Percentiles rank a stretch among this genome's conserved stretches.
These are phyloP conservation scores for Coemansia sp. DNA, from an alignment of 192 early-diverging fungal genomes.

Conservation along the genomic window DNA sequence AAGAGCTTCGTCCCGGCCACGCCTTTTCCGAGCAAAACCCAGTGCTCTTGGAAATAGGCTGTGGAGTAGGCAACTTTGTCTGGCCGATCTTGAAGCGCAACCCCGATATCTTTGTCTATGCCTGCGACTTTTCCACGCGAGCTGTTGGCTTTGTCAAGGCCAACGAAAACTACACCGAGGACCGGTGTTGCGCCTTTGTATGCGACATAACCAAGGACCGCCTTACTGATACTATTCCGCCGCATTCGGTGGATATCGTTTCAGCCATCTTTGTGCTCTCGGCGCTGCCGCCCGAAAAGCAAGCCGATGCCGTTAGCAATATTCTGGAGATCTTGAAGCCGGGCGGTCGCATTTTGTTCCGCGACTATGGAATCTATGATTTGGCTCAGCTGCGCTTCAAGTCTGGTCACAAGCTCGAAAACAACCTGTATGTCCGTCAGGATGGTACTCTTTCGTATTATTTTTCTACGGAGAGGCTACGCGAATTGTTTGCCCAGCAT, in stretches of 20 bases:
- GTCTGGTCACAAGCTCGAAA: conserved; percentile 78
- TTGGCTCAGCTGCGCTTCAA: conserved; percentile 97
- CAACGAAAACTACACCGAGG: conserved; percentile 67
- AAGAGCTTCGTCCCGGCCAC: conserved; percentile 64
- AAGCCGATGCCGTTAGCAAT: conserved; percentile 78
- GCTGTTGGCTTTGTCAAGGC: conserved; percentile 93
- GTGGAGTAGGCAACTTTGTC: conserved; percentile 95
- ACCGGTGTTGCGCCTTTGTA: conserved; percentile 83
- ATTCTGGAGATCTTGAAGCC: conserved; percentile 81
- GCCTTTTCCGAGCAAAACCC: conserved; percentile 28
- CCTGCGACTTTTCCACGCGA: conserved; percentile 85
- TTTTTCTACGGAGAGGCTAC: conserved; percentile 68
- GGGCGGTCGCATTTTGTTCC: conserved; percentile 84
- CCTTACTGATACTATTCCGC: conserved; percentile 70
- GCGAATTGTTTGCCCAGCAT: conserved; percentile 60
- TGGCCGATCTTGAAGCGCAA: conserved; percentile 88
- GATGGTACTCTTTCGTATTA: conserved; percentile 96
- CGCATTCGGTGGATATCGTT: conserved; percentile 83
- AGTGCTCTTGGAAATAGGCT: conserved; percentile 87
- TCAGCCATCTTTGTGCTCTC: conserved; percentile 96
- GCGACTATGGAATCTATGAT: conserved; percentile 98
- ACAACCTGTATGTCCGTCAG: conserved; percentile 96
- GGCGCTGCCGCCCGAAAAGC: conserved; percentile 83
- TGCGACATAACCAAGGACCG: conserved; percentile 84
- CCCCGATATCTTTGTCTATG: conserved; percentile 83